These are phyloP conservation scores for Saccharomyces eubayanus DNA, from an alignment of 805 yeast genomes.

Conservation along the genomic window DNA sequence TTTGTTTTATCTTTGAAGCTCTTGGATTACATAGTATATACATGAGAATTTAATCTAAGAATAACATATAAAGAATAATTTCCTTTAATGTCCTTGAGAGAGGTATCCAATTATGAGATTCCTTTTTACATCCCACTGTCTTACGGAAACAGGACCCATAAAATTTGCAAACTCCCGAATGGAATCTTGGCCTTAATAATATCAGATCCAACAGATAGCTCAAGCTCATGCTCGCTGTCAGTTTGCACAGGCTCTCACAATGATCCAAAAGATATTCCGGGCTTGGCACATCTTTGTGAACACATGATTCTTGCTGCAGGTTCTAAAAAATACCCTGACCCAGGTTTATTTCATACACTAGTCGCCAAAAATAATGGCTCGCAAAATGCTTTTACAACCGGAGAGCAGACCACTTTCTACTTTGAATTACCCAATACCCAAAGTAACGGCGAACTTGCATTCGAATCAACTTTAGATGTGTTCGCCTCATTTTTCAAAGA, in stretches of 20 bases:
- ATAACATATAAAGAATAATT: not conserved
- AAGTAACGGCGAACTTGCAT: slow-evolving; percentile 30
- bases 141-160: slow-evolving; percentile 35
- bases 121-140: slow-evolving; percentile 32
- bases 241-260: slow-evolving; percentile 75
- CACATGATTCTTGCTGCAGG: slow-evolving; percentile 54
- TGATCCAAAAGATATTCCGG: slow-evolving; percentile 64
- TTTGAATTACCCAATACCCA: slow-evolving; percentile 48
- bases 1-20: not conserved
- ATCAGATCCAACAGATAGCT: slow-evolving; percentile 61
- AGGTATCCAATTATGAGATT: slow-evolving; percentile 15
- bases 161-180: slow-evolving; percentile 48
- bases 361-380: slow-evolving; percentile 46
- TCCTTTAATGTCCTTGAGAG: slow-evolving; percentile 13
- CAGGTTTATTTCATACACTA: slow-evolving; percentile 38
- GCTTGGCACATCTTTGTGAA: slow-evolving; percentile 87
- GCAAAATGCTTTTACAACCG: slow-evolving; percentile 61
- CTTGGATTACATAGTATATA: not conserved
- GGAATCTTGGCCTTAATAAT: slow-evolving; percentile 62
- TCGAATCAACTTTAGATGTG: slow-evolving; percentile 39
- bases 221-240: slow-evolving; percentile 62
- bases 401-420: slow-evolving; percentile 55
- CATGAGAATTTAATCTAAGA: not conserved
- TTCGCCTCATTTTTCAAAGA: slow-evolving; percentile 44
- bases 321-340: slow-evolving; percentile 45